Evolutionary conservation across 1,284 basidiomycete genomes (phyloP), one percentile per base, ranked within the genome.

Genomic region (Cutaneotrichosporon cavernicola): DNA sequence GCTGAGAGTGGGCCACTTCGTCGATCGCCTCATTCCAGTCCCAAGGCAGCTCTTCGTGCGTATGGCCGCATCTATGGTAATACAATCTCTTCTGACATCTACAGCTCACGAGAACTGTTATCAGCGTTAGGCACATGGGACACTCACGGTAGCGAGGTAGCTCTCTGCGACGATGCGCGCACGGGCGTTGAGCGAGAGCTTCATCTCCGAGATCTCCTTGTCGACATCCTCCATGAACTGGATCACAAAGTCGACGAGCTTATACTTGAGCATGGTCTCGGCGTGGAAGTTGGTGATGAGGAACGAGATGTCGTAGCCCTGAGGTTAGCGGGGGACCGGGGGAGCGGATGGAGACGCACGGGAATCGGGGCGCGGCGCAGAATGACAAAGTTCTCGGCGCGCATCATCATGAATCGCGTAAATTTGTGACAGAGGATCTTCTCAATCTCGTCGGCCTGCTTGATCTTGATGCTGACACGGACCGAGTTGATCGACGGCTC

Each of bases 231-330:
- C 94, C 95, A 98, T 98, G 79, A 98, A 97, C 90, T 99, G 92
- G 71, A 98, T 97, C 81, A 99, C 97, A 82, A 99, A 99, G 82
- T 99, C 97, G 52, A 99, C 97, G 62, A 99, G 89, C 84, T 98
- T 99, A 82, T 99, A 95, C 83, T 99, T 99, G 72, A 98, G 84
- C 94, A 99, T 97, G 3, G 91, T 91, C 79, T 99, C 96, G 30
- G 93, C 88, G 79, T 99, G 94, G 68, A 89, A 89, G 81, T 98
- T 98, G 64, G 97, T 98, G 78, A 99, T 97, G 69, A 99, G 84
- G 85, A 99, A 99, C 7, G 92, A 96, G 71, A 99, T 99, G 74
- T 99, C 97, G 73, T 97, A 99, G 64, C 95, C 93, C 91, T 96
- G 71, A 53, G 16, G 16, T 34, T 16, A 52, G 22, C 34, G 32